These are phyloP conservation scores for Arthrinium puccinioides DNA, from an alignment of 2,329 filamentous ascomycete genomes.

Conservation along the genomic window DNA sequence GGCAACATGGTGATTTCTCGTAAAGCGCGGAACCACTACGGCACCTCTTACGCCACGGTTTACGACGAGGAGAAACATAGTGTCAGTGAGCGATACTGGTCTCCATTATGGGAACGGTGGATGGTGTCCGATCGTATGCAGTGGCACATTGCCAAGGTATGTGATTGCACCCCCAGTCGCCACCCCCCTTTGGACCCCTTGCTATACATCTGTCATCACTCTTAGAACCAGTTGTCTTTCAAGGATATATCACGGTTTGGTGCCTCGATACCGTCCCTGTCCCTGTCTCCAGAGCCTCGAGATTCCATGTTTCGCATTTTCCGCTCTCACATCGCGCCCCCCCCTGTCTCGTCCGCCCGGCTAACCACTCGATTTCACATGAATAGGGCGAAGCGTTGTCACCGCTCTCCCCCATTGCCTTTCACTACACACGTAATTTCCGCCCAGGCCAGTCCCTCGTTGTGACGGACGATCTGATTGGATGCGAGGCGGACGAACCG, in stretches of 20 bases:
- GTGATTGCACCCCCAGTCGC: constrained; percentile 11
- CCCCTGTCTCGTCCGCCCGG: too few relatives aligned
- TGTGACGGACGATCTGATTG: constrained; percentile 75
- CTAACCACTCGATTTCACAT: neutral
- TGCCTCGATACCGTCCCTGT: too few relatives aligned
- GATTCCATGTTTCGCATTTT: too few relatives aligned
- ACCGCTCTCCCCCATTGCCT: constrained; percentile 66
- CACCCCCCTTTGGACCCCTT: neutral
- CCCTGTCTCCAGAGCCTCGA: too few relatives aligned
- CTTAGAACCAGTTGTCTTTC: too few relatives aligned
- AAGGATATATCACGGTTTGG: too few relatives aligned
- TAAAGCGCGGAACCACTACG: constrained; percentile 70
- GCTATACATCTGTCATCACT: too few relatives aligned
- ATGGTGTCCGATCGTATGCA: constrained; percentile 81
- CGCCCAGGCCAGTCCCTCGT: constrained; percentile 68
- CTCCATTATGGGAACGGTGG: constrained; percentile 72
- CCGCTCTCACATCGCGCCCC: too few relatives aligned
- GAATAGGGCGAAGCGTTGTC: constrained; percentile 65
- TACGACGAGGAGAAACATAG: constrained; percentile 71
- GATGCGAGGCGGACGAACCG: constrained; percentile 62
- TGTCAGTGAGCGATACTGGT: constrained; percentile 70
- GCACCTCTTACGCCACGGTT: constrained; percentile 73
- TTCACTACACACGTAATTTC: constrained; percentile 83
- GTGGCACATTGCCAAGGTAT: constrained; percentile 74
- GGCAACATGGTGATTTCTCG: constrained; percentile 73